A percentile compares a stretch with the other conserved stretches of the same genome.
Conservation (phyloP, 169 alveolate genomes). For the Eimeria necatrix region DNA sequence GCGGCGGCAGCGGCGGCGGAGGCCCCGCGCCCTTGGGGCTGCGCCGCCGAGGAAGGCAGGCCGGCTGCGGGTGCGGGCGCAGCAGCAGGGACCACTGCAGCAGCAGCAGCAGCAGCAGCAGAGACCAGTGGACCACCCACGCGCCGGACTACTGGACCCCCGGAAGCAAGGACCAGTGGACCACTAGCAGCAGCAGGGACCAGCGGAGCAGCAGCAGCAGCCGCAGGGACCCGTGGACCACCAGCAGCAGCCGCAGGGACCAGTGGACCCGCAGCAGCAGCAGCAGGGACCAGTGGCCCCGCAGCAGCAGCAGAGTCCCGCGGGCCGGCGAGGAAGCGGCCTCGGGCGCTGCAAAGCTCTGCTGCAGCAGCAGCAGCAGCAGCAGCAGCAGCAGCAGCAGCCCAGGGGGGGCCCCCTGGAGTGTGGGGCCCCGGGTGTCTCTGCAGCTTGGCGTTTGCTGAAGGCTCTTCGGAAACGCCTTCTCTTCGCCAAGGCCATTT, state of each 20-base stretch:
- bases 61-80: background rate
- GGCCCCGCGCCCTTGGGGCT: no score
- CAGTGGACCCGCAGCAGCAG: background rate
- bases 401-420: no score
- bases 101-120: background rate
- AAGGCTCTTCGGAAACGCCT: slow-evolving; percentile 49
- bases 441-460: background rate
- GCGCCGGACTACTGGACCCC: background rate
- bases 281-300: background rate
- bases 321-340: background rate
- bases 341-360: background rate
- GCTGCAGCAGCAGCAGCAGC: background rate
- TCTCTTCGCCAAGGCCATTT: slow-evolving; percentile 63
- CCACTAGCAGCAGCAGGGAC: background rate
- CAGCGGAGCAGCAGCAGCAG: background rate
- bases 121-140: background rate
- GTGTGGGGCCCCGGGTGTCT: background rate
- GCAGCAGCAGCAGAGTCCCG: background rate
- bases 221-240: background rate
- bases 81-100: background rate
- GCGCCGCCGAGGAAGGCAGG: no score
- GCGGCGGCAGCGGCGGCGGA: no score
- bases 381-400: no score
- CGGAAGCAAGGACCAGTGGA: no score
- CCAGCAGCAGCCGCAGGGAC: background rate